A percentile compares a stretch with the other conserved stretches of the same genome.
Evolutionary conservation across 202 grass and related monocot species (phyloP).

Genomic region (Saccharum hybrid): DNA sequence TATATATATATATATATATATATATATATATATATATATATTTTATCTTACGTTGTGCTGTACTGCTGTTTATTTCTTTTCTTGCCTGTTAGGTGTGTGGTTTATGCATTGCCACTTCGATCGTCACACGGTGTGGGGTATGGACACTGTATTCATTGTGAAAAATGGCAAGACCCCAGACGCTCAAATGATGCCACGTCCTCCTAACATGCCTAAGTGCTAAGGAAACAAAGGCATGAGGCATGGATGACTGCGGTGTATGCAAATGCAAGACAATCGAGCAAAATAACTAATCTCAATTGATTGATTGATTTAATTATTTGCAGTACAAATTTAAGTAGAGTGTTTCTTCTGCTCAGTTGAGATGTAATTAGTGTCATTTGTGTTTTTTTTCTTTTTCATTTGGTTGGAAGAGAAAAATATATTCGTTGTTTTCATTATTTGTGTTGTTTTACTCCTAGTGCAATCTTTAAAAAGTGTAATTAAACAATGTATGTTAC

Average conservation of each 20-base stretch:
- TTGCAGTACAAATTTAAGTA: not conserved
- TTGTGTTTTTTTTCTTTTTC: not conserved
- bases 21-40: not conserved
- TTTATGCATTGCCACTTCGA: constrained; percentile 89
- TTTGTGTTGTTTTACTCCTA: not conserved
- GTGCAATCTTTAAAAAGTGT: not conserved
- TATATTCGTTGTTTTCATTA: not conserved
- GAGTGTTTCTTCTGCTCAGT: too few species aligned
- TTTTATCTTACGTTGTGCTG: not conserved
- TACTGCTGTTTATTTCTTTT: not conserved
- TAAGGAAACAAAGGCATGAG: constrained; percentile 3
- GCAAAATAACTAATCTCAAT: not conserved
- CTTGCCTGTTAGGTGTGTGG: constrained; percentile 63
- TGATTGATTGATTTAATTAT: not conserved
- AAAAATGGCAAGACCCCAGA: constrained; percentile 55
- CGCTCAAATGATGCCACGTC: constrained; percentile 53
- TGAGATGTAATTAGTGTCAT: not conserved
- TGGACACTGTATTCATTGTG: constrained; percentile 68
- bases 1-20: too few species aligned
- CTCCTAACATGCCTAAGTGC: constrained; percentile 54
- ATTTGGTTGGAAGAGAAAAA: not conserved
- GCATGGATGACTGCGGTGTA: not conserved
- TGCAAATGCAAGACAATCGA: not conserved
- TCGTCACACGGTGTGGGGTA: constrained; percentile 70
- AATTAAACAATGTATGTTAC: not conserved